phyloP scores from a whole-genome alignment of 768 basidiomycete species.

The Lactarius hengduanensis region DNA sequence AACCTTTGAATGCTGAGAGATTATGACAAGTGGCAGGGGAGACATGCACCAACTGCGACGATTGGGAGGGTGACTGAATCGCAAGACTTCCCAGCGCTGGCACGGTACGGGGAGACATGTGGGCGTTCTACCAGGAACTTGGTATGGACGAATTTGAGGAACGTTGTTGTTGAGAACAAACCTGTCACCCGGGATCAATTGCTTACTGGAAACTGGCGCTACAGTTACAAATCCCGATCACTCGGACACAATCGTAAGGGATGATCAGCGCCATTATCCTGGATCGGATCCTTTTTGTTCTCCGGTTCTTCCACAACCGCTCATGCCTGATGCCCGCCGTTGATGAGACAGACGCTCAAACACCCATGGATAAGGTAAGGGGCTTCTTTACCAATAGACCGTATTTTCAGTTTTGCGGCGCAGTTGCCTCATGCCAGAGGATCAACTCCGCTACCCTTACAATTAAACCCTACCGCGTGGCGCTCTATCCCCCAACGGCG shows the following conservation, averaged over 20 bases:
- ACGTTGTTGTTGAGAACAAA: not conserved
- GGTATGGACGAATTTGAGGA: not conserved
- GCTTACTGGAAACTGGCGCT: slow-evolving; percentile 27
- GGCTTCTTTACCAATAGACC: slow-evolving; percentile 14
- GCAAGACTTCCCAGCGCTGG: slow-evolving; percentile 66
- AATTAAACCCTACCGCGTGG: slow-evolving; percentile 21
- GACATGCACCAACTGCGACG: slow-evolving; percentile 67
- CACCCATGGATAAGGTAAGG: slow-evolving; percentile 13
- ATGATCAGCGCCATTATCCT: slow-evolving; percentile 15
- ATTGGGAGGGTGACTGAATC: slow-evolving; percentile 58
- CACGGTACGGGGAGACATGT: slow-evolving; percentile 41
- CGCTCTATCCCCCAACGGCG: slow-evolving; percentile 19
- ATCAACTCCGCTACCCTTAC: slow-evolving; percentile 18
- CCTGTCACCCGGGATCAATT: slow-evolving; percentile 20
- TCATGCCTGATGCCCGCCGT: slow-evolving; percentile 11
- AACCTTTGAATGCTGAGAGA: slow-evolving; percentile 77
- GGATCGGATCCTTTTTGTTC: slow-evolving; percentile 19
- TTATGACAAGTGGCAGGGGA: slow-evolving; percentile 72
- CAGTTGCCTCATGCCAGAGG: slow-evolving; percentile 23
- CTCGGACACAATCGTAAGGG: slow-evolving; percentile 19
- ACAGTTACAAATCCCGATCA: slow-evolving; percentile 17
- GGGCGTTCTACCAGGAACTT: slow-evolving; percentile 8
- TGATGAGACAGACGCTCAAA: slow-evolving; percentile 17
- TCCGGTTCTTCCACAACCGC: slow-evolving; percentile 5
- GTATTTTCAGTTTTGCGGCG: slow-evolving; percentile 13